phyloP scores from a whole-genome alignment of 2,329 filamentous ascomycete species.

The Lasiodiplodia theobromae region DNA sequence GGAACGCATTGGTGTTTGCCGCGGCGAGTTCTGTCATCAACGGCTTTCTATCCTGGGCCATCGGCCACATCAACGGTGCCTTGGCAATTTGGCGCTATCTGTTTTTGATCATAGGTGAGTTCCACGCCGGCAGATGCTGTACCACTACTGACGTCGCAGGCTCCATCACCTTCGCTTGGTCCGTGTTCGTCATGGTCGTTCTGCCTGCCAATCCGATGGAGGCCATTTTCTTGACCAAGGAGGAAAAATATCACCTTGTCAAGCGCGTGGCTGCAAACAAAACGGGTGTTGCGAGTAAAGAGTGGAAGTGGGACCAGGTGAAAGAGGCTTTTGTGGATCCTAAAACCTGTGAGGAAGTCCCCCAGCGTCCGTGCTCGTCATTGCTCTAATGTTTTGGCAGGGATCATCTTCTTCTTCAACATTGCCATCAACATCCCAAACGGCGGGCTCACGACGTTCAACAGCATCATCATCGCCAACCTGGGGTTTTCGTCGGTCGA shows the following conservation, averaged over 20 bases:
- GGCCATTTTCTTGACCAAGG: constrained; percentile 13
- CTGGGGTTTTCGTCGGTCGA: constrained; percentile 47
- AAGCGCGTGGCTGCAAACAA: constrained; percentile 22
- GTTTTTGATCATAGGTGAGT: constrained; percentile 29
- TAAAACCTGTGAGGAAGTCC: constrained; percentile 40
- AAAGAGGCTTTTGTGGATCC: constrained; percentile 44
- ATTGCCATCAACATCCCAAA: constrained; percentile 48
- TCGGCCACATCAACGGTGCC: constrained; percentile 33
- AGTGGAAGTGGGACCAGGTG: constrained; percentile 41
- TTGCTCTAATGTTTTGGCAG: neutral
- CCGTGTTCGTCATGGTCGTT: constrained; percentile 2
- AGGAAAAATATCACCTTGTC: constrained; percentile 24
- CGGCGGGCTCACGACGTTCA: constrained; percentile 48
- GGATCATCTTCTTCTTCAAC: constrained; percentile 35
- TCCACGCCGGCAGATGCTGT: neutral
- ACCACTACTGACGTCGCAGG: neutral
- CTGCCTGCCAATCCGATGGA: constrained; percentile 20
- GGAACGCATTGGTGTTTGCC: constrained; percentile 49
- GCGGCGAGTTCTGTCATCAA: constrained; percentile 43
- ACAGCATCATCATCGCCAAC: constrained; percentile 48
- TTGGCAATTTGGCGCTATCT: constrained; percentile 32
- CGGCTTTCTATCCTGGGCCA: constrained; percentile 40
- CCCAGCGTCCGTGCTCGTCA: too few relatives aligned
- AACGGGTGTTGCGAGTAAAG: constrained; percentile 33
- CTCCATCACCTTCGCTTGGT: constrained; percentile 24